Conservation (phyloP, 2,329 filamentous ascomycete genomes). For the Lecanicillium sp. region DNA sequence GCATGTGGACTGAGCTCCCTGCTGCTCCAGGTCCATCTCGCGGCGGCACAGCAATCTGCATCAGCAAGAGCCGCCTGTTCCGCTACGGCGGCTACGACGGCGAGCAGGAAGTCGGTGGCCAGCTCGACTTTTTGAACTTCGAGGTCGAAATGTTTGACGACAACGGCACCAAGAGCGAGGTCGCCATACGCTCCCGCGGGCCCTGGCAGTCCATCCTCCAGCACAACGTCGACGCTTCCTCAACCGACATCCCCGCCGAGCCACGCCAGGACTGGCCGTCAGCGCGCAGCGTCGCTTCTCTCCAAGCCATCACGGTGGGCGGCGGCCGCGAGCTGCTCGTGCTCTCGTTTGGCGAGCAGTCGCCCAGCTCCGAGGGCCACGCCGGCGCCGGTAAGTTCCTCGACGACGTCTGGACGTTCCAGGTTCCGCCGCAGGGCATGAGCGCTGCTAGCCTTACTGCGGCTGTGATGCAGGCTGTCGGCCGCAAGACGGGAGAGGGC, state of each 20-base stretch:
- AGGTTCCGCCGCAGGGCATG: conserved; percentile 48
- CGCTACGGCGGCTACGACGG: conserved; percentile 79
- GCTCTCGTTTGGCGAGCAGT: conserved; percentile 51
- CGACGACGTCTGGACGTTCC: conserved; percentile 57
- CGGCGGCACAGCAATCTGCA: conserved; percentile 60
- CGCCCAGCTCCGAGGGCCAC: conserved; percentile 40
- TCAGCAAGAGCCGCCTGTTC: conserved; percentile 58
- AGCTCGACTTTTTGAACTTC: conserved; percentile 58
- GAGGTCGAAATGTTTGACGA: conserved; percentile 49
- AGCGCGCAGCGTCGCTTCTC: conserved; percentile 42
- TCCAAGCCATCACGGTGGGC: conserved; percentile 50
- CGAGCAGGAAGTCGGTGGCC: conserved; percentile 58
- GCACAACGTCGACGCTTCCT: conserved; percentile 22
- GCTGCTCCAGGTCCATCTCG: conserved; percentile 59
- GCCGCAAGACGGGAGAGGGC: conserved; percentile 48
- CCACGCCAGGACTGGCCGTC: conserved; percentile 39
- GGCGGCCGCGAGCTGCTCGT: conserved; percentile 56
- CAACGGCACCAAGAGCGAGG: conserved; percentile 37
- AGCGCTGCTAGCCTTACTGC: conserved; percentile 48
- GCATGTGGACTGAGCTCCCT: conserved; percentile 60
- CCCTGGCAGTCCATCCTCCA: conserved; percentile 47
- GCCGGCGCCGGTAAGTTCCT: conserved; percentile 46
- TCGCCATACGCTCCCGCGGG: conserved; percentile 41
- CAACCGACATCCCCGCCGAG: conserved; percentile 27
- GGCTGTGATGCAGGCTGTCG: conserved; percentile 45